phyloP scores from a whole-genome alignment of 495 filamentous ascomycete species.

The Saxophila tyrrhenica region DNA sequence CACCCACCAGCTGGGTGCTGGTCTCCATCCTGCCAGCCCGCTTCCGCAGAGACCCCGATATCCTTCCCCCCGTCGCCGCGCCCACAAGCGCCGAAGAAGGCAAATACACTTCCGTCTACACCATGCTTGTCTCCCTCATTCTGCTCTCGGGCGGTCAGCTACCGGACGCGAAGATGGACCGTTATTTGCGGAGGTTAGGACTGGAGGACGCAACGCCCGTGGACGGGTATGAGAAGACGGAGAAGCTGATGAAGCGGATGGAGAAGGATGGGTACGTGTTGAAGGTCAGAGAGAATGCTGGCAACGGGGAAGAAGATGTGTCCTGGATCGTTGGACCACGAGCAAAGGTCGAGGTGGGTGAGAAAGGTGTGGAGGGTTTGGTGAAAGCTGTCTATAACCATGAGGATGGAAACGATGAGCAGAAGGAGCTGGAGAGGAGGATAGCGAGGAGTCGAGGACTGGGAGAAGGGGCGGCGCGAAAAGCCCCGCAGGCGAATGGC shows the following conservation, averaged over 20 bases:
- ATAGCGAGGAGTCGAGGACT: conserved; percentile 28
- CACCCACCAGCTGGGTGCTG: conserved; percentile 53
- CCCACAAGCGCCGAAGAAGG: conserved; percentile 55
- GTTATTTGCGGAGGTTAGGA: conserved; percentile 66
- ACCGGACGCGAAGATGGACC: conserved; percentile 42
- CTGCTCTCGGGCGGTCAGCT: conserved; percentile 57
- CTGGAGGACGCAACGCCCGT: conserved; percentile 61
- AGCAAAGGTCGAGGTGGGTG: conserved; percentile 76
- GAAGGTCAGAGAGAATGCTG: conserved; percentile 42
- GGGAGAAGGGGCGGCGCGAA: conserved; percentile 5
- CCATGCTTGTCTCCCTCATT: conserved; percentile 66
- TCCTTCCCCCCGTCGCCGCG: conserved; percentile 57
- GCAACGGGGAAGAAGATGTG: conserved; percentile 45
- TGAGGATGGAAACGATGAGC: conserved; percentile 5
- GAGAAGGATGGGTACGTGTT: conserved; percentile 73
- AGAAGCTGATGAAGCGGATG: conserved; percentile 62
- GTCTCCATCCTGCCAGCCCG: conserved; percentile 53
- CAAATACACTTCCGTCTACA: conserved; percentile 69
- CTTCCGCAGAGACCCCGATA: conserved; percentile 47
- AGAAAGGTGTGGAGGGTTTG: conserved; percentile 56
- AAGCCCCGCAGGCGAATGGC: background rate
- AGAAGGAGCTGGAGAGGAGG: conserved; percentile 27
- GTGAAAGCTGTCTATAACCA: conserved; percentile 48
- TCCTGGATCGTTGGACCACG: conserved; percentile 72
- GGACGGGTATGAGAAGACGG: conserved; percentile 48